Evolutionary conservation across 805 yeast species (phyloP), one percentile per base, ranked within the genome.

Genomic region (Limtongia smithiae): DNA sequence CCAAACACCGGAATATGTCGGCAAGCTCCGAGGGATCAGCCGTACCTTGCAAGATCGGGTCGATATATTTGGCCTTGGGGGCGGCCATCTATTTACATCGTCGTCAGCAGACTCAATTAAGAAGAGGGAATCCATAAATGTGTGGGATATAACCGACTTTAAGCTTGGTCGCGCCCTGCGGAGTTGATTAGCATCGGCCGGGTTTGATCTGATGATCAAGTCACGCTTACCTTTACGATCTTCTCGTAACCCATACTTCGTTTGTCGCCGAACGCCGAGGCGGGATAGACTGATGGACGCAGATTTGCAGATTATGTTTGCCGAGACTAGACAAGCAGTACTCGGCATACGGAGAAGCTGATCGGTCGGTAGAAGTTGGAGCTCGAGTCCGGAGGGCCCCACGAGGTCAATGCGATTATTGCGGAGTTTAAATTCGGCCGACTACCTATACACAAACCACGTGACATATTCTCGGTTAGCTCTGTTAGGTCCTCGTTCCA

Each of bases 1-100:
- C 73, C 47, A 91, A 69, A 1, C 85, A 73, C 42, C 75, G 72
- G 80, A 90, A 81, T 32, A 90, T 82, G 18, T 81, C 78, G 50
- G 73, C 72, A 61, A 91, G 81, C 57, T 85, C 77, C 17, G 77
- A 81, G 54, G 81, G 76, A 51, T 71, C 75, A 28, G 77, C 76
- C 42, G 76, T 74, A 1, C 89, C 83, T 25, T 84, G 75, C 28
- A 93, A 73, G 44, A 93, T 87, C 1, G 97, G 97, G 70, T 91
- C 97, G 45, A 93, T 81, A 65, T 93, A 93, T 67, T 93, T 93
- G 33, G 94, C 84, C 69, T 93, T 93, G 5, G 98, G 98, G n/a
- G 97, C 96, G 9, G 97, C 97, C 70, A 87, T 78, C 80, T 71
- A 60, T 11, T 28, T 12, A 69, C 55, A 76, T 69, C 35, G 32